Evolutionary conservation across 108 stramenopile genomes (phyloP), one percentile per base, ranked within the genome.

Genomic region (Stephanodiscus minutulus): DNA sequence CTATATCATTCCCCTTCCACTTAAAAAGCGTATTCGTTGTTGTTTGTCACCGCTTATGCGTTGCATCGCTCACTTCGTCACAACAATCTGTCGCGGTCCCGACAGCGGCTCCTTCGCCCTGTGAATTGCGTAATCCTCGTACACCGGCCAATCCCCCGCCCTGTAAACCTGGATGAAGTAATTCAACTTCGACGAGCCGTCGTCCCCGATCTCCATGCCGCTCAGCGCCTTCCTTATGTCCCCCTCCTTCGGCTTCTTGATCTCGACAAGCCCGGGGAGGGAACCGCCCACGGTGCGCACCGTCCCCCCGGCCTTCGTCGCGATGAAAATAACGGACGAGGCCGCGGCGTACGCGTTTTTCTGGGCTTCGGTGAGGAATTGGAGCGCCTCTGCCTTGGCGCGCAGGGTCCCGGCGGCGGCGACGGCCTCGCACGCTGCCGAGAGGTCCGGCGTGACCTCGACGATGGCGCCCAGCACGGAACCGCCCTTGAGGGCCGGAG

Each of bases 81-180:
- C 93, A 68, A 94, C 82, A 73, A 90, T 85, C 72, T 88, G 83
- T 75, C 89, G 76, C 24, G 93, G 93, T 15, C 90, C 90, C 24
- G 88, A 70, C 66, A 90, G 56, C 22, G 70, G 81, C 55, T 94
- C 93, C 25, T 74, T 81, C 25, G 87, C 86, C 35, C 90, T 84
- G 67, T 90, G 87, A 55, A 91, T 79, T 27, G 90, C 93, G 66
- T 94, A 94, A 59, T 87, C 90, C 39, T 77, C 90, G 72, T 94
- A 94, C 25, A 91, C 84, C n/a, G 90, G 81, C 63, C 76, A 94
- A 59, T 94, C 93, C 35, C 82, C 75, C n/a, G 88, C 88, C 55
- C 92, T 87, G 68, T 91, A 94, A 36, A 85, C 87, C 77, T 94
- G 93, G 54, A 91, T 71, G 54, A 90, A 94, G 70, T 83, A 94